A percentile compares a stretch with the other conserved stretches of the same genome.
Conservation (phyloP, 176 grass and related monocot genomes). For the Bolboschoenus planiculmis region DNA sequence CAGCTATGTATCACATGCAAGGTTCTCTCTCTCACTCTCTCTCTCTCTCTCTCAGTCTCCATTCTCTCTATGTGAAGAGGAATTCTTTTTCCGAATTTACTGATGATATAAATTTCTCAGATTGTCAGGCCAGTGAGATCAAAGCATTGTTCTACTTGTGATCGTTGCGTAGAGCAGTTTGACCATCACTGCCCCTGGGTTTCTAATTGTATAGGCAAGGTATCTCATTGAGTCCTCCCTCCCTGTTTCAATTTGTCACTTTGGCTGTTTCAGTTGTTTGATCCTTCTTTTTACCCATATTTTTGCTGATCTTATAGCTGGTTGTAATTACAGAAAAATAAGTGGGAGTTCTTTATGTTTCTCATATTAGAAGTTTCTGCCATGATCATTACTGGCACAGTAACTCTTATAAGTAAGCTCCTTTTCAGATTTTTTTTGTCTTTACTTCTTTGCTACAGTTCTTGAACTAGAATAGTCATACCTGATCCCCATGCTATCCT, state of each 20-base stretch:
- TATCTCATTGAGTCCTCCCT: slow-evolving; percentile 15
- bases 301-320: slow-evolving; percentile 19
- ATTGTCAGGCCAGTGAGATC: slow-evolving; percentile 91
- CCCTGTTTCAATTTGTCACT: neutral
- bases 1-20: slow-evolving; percentile 98
- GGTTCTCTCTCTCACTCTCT: slow-evolving; percentile 33
- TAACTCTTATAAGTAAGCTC: slow-evolving; percentile 59
- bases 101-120: slow-evolving; percentile 43
- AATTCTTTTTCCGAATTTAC: slow-evolving; percentile 22
- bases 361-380: slow-evolving; percentile 85
- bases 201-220: slow-evolving; percentile 99
- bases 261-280: neutral
- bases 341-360: slow-evolving; percentile 99
- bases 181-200: slow-evolving; percentile 99
- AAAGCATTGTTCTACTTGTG: slow-evolving; percentile 96
- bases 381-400: slow-evolving; percentile 90
- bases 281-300: neutral
- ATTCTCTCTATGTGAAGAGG: slow-evolving; percentile 13
- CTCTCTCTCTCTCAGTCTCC: neutral
- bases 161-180: slow-evolving; percentile 98
- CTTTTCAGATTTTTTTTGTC: slow-evolving; percentile 22
- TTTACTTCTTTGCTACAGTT: neutral
- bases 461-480: neutral
- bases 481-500: neutral
- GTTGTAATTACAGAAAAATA: slow-evolving; percentile 87